phyloP scores from a whole-genome alignment of 768 basidiomycete genomes.

The Infundibulicybe gibba region DNA sequence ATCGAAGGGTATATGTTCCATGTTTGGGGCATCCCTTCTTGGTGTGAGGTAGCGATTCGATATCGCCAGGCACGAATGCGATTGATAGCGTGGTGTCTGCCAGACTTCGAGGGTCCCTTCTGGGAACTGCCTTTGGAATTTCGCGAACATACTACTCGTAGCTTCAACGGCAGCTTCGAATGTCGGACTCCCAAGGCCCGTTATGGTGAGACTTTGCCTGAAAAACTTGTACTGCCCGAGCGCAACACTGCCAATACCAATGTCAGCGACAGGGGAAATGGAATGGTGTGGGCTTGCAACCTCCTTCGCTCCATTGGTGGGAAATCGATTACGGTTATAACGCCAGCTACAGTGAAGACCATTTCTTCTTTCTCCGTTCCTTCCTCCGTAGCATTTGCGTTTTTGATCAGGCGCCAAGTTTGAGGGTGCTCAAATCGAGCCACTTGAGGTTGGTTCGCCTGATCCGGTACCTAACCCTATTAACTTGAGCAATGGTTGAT shows the following conservation, averaged over 20 bases:
- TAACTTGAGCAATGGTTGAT: no score
- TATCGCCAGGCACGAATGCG: not conserved
- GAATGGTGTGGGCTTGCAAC: no score
- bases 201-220: not conserved
- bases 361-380: not conserved
- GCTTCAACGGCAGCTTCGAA: not conserved
- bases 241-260: no score
- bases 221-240: not conserved
- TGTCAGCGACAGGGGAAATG: no score
- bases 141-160: not conserved
- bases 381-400: no score
- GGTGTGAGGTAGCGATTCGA: not conserved
- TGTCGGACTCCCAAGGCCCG: not conserved
- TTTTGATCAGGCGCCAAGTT: not conserved
- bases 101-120: not conserved
- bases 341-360: not conserved
- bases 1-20: slow-evolving; percentile 2
- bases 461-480: no score
- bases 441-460: not conserved
- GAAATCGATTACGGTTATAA: not conserved
- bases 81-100: not conserved
- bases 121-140: not conserved
- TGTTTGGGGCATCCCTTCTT: not conserved
- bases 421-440: not conserved
- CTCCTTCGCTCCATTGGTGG: not conserved